Conservation (phyloP, 2,329 filamentous ascomycete species). For the Didymella pinodella region DNA sequence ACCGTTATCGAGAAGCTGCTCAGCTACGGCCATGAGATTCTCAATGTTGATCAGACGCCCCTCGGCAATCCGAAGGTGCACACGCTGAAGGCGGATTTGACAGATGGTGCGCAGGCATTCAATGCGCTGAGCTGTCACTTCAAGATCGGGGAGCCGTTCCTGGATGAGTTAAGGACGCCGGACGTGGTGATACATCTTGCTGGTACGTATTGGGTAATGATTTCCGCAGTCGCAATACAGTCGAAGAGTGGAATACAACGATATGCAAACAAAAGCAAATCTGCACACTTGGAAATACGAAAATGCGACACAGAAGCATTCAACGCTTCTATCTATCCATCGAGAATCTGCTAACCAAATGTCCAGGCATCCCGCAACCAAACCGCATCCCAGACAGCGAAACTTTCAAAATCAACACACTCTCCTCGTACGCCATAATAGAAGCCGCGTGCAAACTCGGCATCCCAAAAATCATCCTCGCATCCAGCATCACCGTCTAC, state of each 20-base stretch:
- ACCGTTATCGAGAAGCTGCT: constrained; percentile 61
- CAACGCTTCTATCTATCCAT: neutral
- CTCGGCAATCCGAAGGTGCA: constrained; percentile 57
- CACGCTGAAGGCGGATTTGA: constrained; percentile 64
- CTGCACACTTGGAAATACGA: neutral
- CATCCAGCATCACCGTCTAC: constrained; percentile 65
- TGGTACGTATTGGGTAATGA: constrained; percentile 42
- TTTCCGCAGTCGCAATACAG: neutral
- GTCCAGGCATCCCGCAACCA: constrained; percentile 57
- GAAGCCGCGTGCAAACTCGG: constrained; percentile 68
- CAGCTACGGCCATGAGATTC: constrained; percentile 59
- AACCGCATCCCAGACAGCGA: constrained; percentile 68
- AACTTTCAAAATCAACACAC: constrained; percentile 57
- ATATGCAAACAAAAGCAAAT: neutral
- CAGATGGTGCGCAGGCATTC: constrained; percentile 63
- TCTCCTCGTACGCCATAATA: constrained; percentile 63
- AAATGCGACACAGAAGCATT: neutral
- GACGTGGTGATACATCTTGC: constrained; percentile 69
- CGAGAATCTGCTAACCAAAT: neutral
- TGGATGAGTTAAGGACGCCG: constrained; percentile 51
- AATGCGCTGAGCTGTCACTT: constrained; percentile 65
- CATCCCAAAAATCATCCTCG: constrained; percentile 67
- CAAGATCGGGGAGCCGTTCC: constrained; percentile 54
- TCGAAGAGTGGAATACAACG: neutral
- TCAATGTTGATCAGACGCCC: constrained; percentile 62